Evolutionary conservation across 2,329 filamentous ascomycete genomes (phyloP), one percentile per base, ranked within the genome.

Genomic region (Colletotrichum lupini): DNA sequence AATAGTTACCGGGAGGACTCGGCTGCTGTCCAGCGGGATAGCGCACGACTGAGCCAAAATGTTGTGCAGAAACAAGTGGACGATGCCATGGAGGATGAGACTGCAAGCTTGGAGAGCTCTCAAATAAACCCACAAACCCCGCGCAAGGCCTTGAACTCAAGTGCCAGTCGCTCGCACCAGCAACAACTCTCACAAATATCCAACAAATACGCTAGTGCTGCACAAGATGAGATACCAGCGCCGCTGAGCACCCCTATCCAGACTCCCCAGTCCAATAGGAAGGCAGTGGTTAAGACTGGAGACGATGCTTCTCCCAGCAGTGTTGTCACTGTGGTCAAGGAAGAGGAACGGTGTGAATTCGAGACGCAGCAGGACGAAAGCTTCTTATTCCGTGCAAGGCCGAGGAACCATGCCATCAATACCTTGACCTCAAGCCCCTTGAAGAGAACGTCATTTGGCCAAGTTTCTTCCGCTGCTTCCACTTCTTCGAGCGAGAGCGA

Each of bases 361-460:
- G 58, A 78, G 63, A 82, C 77, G 11, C 80, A 83, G 56, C 76
- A 78, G 72, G 81, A 83, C 53, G 75, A 77, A 14, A 83, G 80
- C 67, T 82, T 83, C 62, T 75, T 76, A 22, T 83, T 80, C 72
- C 81, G 77, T 26, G 77, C 77, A 55, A 76, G 72, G 6, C 52
- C 55, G 11, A 46, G 56, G 16, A 28, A 52, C 16, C 67, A 53
- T 52, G 35, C 9, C 4, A 19, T 37, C 22, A 26, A 49, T 24
- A 22, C 52, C 22, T 28, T n/a, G 5, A 42, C 46, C 12, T n/a
- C 46, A 7, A 65, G 52, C 30, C 32, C 53, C 14, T 24, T 22
- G 37, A 24, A 14, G 12, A 37, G 52, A 22, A 61, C 42, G 52
- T 57, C 53, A 5, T 32, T n/a, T 22, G 59, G 26, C 19, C 52